phyloP scores from a whole-genome alignment of 192 early-diverging fungal genomes.

The Mortierella claussenii region DNA sequence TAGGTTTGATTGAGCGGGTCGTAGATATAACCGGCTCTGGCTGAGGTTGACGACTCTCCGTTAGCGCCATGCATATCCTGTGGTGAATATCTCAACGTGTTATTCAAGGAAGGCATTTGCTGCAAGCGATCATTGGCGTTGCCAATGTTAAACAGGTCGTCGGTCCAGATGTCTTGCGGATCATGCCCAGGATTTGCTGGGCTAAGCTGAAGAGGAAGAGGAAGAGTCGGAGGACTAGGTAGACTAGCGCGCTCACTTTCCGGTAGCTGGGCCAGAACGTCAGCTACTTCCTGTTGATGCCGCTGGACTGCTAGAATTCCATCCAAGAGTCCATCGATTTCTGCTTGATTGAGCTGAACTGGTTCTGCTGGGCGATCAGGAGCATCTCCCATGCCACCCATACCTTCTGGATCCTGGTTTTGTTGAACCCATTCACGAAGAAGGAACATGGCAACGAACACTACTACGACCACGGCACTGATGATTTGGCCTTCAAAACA shows the following conservation, averaged over 20 bases:
- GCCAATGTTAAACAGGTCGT: neutral
- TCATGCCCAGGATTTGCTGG: neutral
- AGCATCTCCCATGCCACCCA: neutral
- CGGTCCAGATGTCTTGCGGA: conserved; percentile 3
- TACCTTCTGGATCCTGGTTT: conserved; percentile 59
- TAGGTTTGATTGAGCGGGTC: conserved; percentile 22
- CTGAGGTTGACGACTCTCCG: conserved; percentile 7
- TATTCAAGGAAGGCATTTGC: neutral
- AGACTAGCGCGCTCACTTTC: neutral
- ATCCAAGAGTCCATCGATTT: conserved; percentile 5
- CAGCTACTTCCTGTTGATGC: conserved; percentile 6
- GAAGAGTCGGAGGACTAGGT: neutral
- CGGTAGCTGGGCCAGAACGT: neutral
- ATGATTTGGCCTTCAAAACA: conserved; percentile 90
- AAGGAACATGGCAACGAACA: conserved; percentile 83
- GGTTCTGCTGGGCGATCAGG: conserved; percentile 15
- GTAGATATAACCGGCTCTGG: conserved; percentile 20
- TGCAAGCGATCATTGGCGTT: neutral
- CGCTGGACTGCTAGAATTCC: conserved; percentile 1
- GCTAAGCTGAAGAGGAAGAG: neutral
- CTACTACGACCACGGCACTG: conserved; percentile 75
- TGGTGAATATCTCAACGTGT: neutral
- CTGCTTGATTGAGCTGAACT: conserved; percentile 9
- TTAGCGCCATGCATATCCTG: neutral
- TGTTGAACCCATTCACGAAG: conserved; percentile 91